A percentile compares a stretch with the other conserved stretches of the same genome.
These are phyloP conservation scores for Daldinia sp. DNA, from an alignment of 2,329 filamentous ascomycete species.

Conservation along the genomic window DNA sequence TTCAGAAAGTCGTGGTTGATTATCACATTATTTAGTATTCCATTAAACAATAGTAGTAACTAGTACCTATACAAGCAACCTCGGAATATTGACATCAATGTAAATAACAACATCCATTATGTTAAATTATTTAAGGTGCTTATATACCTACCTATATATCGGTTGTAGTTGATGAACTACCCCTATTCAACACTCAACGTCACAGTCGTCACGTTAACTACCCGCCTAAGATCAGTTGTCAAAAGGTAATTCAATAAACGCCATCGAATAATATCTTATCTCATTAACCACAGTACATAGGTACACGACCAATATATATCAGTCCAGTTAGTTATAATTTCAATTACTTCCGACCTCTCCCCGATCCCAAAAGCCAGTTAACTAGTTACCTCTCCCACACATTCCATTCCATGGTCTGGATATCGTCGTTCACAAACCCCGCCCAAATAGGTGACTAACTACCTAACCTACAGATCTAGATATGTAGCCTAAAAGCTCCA, in stretches of 20 bases:
- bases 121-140: no score
- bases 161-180: no score
- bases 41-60: no score
- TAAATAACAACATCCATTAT: no score
- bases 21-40: no score
- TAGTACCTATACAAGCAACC: no score
- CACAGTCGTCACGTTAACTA: background rate
- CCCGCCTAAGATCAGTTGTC: no score
- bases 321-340: background rate
- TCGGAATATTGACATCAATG: no score
- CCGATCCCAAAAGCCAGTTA: background rate
- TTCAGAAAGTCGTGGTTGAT: no score
- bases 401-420: background rate
- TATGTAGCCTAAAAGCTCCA: background rate
- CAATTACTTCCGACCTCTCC: background rate
- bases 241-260: background rate
- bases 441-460: background rate
- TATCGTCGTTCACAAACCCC: constrained; percentile 2
- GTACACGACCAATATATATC: constrained; percentile 6
- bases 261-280: background rate
- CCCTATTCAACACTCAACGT: background rate
- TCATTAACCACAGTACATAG: background rate
- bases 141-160: no score
- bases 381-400: background rate
- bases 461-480: constrained; percentile 1